These are phyloP conservation scores for Candida glucosophila DNA, from an alignment of 1,139 yeast species.

Conservation along the genomic window DNA sequence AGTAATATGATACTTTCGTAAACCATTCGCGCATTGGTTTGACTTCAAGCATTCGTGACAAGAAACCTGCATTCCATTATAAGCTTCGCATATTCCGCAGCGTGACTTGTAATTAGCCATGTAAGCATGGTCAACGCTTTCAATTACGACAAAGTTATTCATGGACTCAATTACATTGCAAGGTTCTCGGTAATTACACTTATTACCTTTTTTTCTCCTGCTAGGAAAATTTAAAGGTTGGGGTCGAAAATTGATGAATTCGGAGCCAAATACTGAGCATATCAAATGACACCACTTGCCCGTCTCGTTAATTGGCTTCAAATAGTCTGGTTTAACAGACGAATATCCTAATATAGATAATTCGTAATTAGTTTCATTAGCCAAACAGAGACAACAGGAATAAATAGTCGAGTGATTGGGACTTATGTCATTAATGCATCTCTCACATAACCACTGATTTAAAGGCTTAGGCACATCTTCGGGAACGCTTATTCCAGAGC, in stretches of 20 bases:
- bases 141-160: slow-evolving; percentile 15
- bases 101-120: slow-evolving; percentile 13
- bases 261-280: slow-evolving; percentile 54
- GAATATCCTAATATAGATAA: slow-evolving; percentile 33
- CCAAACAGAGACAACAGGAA: slow-evolving; percentile 60
- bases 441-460: slow-evolving; percentile 72
- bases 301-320: slow-evolving; percentile 55
- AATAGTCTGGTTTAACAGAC: slow-evolving; percentile 48
- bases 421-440: slow-evolving; percentile 63
- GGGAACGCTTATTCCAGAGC: slow-evolving; percentile 48
- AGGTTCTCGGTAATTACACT: slow-evolving; percentile 5
- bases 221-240: slow-evolving; percentile 3
- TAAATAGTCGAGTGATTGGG: slow-evolving; percentile 54
- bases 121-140: slow-evolving; percentile 21
- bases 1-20: slow-evolving; percentile 47
- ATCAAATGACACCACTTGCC: slow-evolving; percentile 77
- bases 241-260: slow-evolving; percentile 14
- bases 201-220: slow-evolving; percentile 4
- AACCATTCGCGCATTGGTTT: slow-evolving; percentile 1
- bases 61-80: slow-evolving; percentile 21
- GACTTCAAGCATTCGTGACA: slow-evolving; percentile 20
- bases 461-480: slow-evolving; percentile 15
- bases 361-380: slow-evolving; percentile 41
- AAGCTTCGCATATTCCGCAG: slow-evolving; percentile 21
- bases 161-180: slow-evolving; percentile 11